Evolutionary conservation across 768 basidiomycete genomes (phyloP).

Genomic region (Tephrocybe sp.): DNA sequence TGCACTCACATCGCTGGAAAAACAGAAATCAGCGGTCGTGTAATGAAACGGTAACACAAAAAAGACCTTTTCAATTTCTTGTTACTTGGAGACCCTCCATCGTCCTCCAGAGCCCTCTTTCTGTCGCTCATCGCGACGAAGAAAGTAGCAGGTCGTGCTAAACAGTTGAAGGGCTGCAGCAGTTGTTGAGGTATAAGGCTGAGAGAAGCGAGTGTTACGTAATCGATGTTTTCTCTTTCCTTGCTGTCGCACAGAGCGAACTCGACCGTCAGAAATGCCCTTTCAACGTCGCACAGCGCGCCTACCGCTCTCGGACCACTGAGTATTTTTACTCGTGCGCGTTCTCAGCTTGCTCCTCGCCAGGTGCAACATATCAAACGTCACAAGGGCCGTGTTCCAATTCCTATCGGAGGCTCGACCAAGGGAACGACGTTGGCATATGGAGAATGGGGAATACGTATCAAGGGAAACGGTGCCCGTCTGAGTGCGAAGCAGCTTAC

Average conservation of each 20-base stretch:
- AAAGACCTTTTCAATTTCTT: slow-evolving; percentile 74
- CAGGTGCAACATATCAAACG: slow-evolving; percentile 83
- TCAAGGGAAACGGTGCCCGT: slow-evolving; percentile 78
- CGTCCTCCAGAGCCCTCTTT: slow-evolving; percentile 61
- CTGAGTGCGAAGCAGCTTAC: slow-evolving; percentile 89
- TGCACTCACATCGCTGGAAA: slow-evolving; percentile 62
- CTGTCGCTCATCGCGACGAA: slow-evolving; percentile 57
- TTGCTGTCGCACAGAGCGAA: slow-evolving; percentile 32
- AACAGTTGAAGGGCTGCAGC: neutral
- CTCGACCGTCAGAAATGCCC: slow-evolving; percentile 15
- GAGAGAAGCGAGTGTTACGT: slow-evolving; percentile 14
- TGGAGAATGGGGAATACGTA: slow-evolving; percentile 90
- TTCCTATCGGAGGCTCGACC: slow-evolving; percentile 87
- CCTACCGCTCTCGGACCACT: slow-evolving; percentile 30
- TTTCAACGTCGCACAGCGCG: slow-evolving; percentile 20
- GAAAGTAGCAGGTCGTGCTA: neutral
- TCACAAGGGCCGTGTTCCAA: slow-evolving; percentile 86
- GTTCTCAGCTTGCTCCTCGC: slow-evolving; percentile 76
- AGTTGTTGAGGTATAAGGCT: slow-evolving; percentile 1
- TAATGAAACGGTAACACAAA: slow-evolving; percentile 4
- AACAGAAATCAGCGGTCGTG: slow-evolving; percentile 16
- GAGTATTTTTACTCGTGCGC: slow-evolving; percentile 42
- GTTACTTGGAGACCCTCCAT: slow-evolving; percentile 42
- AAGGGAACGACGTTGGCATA: slow-evolving; percentile 91
- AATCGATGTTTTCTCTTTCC: slow-evolving; percentile 45